phyloP scores from a whole-genome alignment of 2,329 filamentous ascomycete genomes.

The Ophiostoma ips region DNA sequence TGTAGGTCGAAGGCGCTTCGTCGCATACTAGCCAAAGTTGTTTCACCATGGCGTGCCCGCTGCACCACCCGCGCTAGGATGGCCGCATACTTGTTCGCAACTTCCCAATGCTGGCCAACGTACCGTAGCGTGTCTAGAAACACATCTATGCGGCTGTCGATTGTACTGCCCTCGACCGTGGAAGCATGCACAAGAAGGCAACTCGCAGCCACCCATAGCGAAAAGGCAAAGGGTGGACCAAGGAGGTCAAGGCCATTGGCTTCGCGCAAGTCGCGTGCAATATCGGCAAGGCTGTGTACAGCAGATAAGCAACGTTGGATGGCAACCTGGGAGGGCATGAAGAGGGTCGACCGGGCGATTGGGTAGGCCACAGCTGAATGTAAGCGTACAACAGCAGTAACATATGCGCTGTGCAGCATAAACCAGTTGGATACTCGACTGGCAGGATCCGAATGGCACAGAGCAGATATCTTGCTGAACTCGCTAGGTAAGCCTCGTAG shows the following conservation, averaged over 20 bases:
- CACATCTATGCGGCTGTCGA: constrained; percentile 65
- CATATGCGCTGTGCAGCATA: constrained; percentile 81
- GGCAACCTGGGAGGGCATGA: constrained; percentile 75
- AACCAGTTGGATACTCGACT: constrained; percentile 73
- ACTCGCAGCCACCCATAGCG: constrained; percentile 79
- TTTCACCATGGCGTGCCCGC: constrained; percentile 69
- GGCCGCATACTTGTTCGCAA: constrained; percentile 67
- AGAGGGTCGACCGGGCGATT: constrained; percentile 72
- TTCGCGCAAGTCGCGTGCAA: constrained; percentile 64
- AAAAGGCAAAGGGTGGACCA: constrained; percentile 83
- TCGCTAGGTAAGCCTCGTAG: constrained; percentile 71
- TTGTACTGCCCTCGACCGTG: constrained; percentile 31
- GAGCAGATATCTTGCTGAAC: constrained; percentile 68
- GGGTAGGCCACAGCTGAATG: constrained; percentile 89
- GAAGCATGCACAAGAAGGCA: constrained; percentile 83
- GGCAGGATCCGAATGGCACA: constrained; percentile 55
- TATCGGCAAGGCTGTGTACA: constrained; percentile 66
- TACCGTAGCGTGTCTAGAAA: constrained; percentile 71
- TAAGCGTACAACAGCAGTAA: constrained; percentile 76
- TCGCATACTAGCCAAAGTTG: constrained; percentile 81
- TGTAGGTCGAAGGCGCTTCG: constrained; percentile 75
- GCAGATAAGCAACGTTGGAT: constrained; percentile 70
- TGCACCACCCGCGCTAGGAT: constrained; percentile 72
- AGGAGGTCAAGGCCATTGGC: constrained; percentile 65
- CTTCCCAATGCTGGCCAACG: constrained; percentile 74